Conservation (phyloP, 176 grass and related monocot genomes). For the Poa annua region DNA sequence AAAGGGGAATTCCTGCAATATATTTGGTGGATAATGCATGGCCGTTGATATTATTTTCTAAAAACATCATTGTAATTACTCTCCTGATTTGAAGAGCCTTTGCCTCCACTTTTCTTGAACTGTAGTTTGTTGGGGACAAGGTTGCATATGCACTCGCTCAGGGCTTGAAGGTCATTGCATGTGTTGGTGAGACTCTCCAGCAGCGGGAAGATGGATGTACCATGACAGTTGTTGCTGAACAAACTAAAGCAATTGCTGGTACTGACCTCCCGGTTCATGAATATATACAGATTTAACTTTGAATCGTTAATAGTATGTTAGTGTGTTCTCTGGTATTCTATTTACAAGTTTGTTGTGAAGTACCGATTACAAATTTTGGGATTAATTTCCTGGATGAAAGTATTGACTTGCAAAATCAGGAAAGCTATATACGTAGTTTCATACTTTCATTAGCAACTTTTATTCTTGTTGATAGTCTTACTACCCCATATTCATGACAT, state of each 20-base stretch:
- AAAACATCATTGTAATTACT: not conserved
- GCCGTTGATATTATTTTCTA: not conserved
- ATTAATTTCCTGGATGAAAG: not conserved
- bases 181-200: conserved; percentile 96
- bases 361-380: not conserved
- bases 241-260: conserved; percentile 97
- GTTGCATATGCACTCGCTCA: conserved; percentile 89
- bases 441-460: not conserved
- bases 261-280: conserved; percentile 21
- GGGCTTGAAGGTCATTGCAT: conserved; percentile 96
- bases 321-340: not conserved
- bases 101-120: not conserved
- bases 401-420: not conserved
- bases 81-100: not conserved
- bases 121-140: conserved; percentile 93
- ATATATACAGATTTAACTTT: not conserved
- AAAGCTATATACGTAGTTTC: not conserved
- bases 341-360: not conserved
- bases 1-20: not conserved
- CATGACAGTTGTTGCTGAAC: conserved; percentile 86
- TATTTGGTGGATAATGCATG: not conserved
- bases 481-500: not conserved
- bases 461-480: not conserved
- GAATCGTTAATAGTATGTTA: not conserved
- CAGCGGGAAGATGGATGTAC: conserved; percentile 87